phyloP scores from a whole-genome alignment of 2,329 filamentous ascomycete genomes.

The Sarocladiaceae sp. region DNA sequence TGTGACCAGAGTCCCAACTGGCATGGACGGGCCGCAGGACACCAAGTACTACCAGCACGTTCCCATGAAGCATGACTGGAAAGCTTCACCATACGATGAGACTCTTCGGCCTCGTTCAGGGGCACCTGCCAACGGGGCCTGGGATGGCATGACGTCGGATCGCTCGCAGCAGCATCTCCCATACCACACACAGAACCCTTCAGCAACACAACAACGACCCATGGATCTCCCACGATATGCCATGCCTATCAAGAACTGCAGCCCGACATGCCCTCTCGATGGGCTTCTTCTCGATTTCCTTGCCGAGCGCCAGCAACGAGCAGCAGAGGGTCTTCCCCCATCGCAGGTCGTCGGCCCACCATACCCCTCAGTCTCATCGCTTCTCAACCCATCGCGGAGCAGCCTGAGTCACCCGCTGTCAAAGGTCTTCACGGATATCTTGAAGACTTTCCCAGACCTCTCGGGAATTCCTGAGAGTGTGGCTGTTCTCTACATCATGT shows the following conservation, averaged over 20 bases:
- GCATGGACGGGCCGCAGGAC: constrained; percentile 42
- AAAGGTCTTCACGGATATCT: constrained; percentile 78
- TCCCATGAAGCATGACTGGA: constrained; percentile 47
- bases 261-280: constrained; percentile 71
- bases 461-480: constrained; percentile 74
- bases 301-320: constrained; percentile 58
- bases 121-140: background rate
- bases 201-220: background rate
- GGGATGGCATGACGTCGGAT: background rate
- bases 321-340: constrained; percentile 56
- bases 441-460: constrained; percentile 77
- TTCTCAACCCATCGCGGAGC: constrained; percentile 64
- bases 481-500: constrained; percentile 79
- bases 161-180: constrained; percentile 3
- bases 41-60: constrained; percentile 36
- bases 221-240: constrained; percentile 15
- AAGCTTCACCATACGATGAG: constrained; percentile 12
- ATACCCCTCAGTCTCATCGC: constrained; percentile 72
- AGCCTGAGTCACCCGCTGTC: constrained; percentile 65
- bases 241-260: constrained; percentile 48
- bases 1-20: constrained; percentile 44
- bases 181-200: background rate
- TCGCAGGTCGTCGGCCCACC: constrained; percentile 66
- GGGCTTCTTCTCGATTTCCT: constrained; percentile 75
- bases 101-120: background rate